Percentiles rank a stretch among this genome's conserved stretches.
phyloP scores from a whole-genome alignment of 441 rosid genomes.

The Arabidopsis lyrata region DNA sequence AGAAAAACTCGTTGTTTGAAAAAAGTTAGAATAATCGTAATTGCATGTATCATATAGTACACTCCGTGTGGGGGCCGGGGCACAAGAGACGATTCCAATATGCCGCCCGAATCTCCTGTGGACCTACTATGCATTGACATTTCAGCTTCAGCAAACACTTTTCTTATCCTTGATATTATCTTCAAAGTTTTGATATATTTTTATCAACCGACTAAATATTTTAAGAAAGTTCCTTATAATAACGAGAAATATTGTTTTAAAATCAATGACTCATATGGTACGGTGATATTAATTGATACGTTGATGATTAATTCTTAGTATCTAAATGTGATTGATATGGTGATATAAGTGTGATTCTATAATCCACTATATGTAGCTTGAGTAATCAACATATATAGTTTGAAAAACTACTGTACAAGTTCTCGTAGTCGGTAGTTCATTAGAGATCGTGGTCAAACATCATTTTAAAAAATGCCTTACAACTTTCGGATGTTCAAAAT shows the following conservation, averaged over 20 bases:
- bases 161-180: conserved; percentile 23
- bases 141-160: conserved; percentile 4
- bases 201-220: conserved; percentile 6
- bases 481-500: neutral
- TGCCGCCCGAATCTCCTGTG: conserved; percentile 29
- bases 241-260: neutral
- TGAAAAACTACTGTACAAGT: neutral
- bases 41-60: conserved; percentile 15
- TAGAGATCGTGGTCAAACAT: neutral
- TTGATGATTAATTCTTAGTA: neutral
- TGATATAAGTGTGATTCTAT: neutral
- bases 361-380: neutral
- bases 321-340: neutral
- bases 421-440: neutral
- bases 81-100: conserved; percentile 22
- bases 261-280: no score
- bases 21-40: neutral
- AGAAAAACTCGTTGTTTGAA: neutral
- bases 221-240: neutral
- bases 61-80: conserved; percentile 38
- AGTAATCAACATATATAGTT: neutral
- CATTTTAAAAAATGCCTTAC: neutral
- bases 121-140: conserved; percentile 24
- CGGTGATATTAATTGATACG: neutral
- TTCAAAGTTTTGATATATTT: conserved; percentile 11